Conservation (phyloP, 2,329 filamentous ascomycete species). For the Colletotrichum liaoningense region DNA sequence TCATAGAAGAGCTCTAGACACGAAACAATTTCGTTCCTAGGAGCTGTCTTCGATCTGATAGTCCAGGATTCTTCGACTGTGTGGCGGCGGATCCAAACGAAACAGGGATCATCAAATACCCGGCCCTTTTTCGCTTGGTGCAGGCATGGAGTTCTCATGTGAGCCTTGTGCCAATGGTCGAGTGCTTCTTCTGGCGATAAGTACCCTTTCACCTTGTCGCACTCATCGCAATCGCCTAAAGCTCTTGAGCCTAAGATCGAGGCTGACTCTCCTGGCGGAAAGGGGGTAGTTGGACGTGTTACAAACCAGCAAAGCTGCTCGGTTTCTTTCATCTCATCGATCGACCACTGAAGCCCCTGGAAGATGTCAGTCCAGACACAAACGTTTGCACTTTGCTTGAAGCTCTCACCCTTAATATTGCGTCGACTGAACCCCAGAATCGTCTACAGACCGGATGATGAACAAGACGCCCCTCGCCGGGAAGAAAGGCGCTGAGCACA, state of each 20-base stretch:
- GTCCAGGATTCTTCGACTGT: background rate
- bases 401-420: constrained; percentile 34
- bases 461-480: background rate
- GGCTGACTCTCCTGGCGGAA: too few species aligned
- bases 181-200: background rate
- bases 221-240: background rate
- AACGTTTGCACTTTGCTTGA: background rate
- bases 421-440: constrained; percentile 38
- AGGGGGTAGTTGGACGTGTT: background rate
- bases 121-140: background rate
- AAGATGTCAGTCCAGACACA: background rate
- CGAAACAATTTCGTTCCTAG: background rate
- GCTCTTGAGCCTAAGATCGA: background rate
- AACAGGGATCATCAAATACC: constrained; percentile 11
- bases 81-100: background rate
- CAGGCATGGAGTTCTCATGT: background rate
- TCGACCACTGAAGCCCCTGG: background rate
- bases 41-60: background rate
- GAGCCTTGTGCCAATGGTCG: constrained; percentile 4
- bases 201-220: background rate
- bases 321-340: background rate
- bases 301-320: background rate
- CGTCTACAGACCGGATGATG: constrained; percentile 28
- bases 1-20: background rate
- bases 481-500: constrained; percentile 3